Evolutionary conservation across 2,329 filamentous ascomycete species (phyloP), one percentile per base, ranked within the genome.

Genomic region (Rhytidhysteron rufulum): DNA sequence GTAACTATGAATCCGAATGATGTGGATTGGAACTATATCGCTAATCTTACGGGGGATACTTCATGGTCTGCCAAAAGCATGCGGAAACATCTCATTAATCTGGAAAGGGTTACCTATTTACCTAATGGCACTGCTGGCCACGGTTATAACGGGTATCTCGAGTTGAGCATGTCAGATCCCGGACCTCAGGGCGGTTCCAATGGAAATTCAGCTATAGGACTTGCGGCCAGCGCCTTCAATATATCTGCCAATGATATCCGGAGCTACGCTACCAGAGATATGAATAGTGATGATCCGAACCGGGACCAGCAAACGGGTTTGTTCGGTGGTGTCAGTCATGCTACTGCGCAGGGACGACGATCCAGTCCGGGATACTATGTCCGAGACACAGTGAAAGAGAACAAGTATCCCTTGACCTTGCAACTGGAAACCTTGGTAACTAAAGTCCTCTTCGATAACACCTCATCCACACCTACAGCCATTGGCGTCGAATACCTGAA

Each of bases 11-110:
- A 78, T 40, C 79, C 80, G 0, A 70, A 77, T 40, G 69, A 75
- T 30, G 71, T 70, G 21, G 80, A 84, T 58, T 83, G 76, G 66
- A 65, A 79, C 32, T 62, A 75, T 46, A 76, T 83, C 38, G 74
- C 73, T 3, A 59, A 66, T 9, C 54, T 80, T 24, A 84, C 80
- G 1, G 78, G 78, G 4, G 80, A 84, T 49, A 49, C 62, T 2
- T 75, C 74, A 0, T 83, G 80, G 80, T 62, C 65, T 0, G 63
- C 77, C 0, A 61, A 65, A 1, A 82, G n/a, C n/a, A n/a, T 83
- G 78, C 68, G 76, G 44, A 65, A 71, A 42, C 76, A 80, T 57
- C 79, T 78, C 34, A 50, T 62, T 34, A 63, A 63, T 36, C 50
- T 80, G 37, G 77, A 80, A 58, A 65, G 67, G 34, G 71, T 72